Evolutionary conservation across 169 alveolate genomes (phyloP).

Genomic region (Miamiensis avidus): DNA sequence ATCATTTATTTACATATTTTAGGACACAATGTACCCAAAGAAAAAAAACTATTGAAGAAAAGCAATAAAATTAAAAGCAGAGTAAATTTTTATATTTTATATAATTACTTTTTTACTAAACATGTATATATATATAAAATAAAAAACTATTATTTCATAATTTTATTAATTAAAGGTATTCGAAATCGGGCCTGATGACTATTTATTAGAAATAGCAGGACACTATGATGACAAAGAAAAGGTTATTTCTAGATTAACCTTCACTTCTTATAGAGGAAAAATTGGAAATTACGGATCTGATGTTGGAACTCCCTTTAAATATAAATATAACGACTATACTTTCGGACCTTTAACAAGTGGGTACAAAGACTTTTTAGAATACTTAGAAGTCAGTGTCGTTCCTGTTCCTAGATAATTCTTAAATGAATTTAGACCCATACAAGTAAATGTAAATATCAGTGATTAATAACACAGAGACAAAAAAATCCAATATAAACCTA

Average conservation of each 20-base stretch:
- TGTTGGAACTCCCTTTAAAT: slow-evolving; percentile 9
- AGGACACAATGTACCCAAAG: background rate
- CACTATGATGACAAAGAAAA: background rate
- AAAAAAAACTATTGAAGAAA: background rate
- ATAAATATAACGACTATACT: slow-evolving; percentile 16
- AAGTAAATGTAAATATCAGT: slow-evolving; percentile 23
- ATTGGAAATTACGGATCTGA: slow-evolving; percentile 13
- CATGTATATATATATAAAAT: too few relatives aligned
- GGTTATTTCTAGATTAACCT: slow-evolving; percentile 1
- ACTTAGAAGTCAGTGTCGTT: slow-evolving; percentile 2
- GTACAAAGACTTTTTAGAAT: slow-evolving; percentile 10
- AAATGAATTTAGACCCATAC: slow-evolving; percentile 11
- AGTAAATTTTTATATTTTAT: background rate
- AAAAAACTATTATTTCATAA: too few relatives aligned
- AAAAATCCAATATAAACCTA: too few relatives aligned
- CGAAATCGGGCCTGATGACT: slow-evolving; percentile 31
- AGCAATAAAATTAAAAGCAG: background rate
- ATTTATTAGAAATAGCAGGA: slow-evolving; percentile 21
- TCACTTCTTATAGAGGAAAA: slow-evolving; percentile 21
- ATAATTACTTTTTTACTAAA: too few relatives aligned
- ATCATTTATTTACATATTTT: too few relatives aligned
- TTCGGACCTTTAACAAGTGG: slow-evolving; percentile 21
- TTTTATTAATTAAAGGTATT: background rate
- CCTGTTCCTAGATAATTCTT: slow-evolving; percentile 20
- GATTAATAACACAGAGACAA: background rate